Base-by-base conservation (phyloP, 352 stramenopile genomes). In the Pythium aquatile region DNA sequence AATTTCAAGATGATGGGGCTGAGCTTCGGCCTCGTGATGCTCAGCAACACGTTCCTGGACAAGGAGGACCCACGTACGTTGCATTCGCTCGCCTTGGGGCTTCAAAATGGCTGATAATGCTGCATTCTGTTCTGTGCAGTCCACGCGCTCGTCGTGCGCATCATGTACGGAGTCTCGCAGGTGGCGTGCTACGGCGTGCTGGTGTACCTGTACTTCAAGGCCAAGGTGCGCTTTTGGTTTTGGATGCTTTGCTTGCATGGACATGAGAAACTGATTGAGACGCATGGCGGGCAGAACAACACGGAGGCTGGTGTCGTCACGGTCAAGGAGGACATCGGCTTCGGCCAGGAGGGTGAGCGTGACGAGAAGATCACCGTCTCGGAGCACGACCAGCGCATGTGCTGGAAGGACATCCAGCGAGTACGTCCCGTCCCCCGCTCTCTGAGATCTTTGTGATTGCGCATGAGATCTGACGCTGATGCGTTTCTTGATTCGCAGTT, bases 1-100 rank as follows among this genome's bases (percentile, higher is more conserved):
- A 92, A 90, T 61, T 69, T 89, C 51, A 89, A 86, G 74, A 86
- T 92, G 81, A 89, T 92, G 81, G 83, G 68, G 69, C 60, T 92
- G 42, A 90, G 81, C 59, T 68, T 92, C 58, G 70, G 63, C 55
- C 59, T 92, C 56, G 81, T 85, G 33, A 66, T 90, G 52, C 49
- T 74, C 60, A 89, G 77, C 71, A 87, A 88, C 69, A 79, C 73
- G 53, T 71, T 87, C 59, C 74, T 94, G 44, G 82, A 91, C 75
- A 70, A 71, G n/a, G 73, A 86, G 30, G 73, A 88, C 65, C 65
- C 70, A 10, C 66, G 83, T 94, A 55, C 59, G 75, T 83, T 14
- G 24, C 30, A 4, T 24, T 24, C 8, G 3, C 30, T 26, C 26
- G 51, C 5, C 46, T 39, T 37, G 39, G 4, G 6, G 3, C 28